phyloP scores from a whole-genome alignment of 2,329 filamentous ascomycete genomes.

The Phialophora chinensis region DNA sequence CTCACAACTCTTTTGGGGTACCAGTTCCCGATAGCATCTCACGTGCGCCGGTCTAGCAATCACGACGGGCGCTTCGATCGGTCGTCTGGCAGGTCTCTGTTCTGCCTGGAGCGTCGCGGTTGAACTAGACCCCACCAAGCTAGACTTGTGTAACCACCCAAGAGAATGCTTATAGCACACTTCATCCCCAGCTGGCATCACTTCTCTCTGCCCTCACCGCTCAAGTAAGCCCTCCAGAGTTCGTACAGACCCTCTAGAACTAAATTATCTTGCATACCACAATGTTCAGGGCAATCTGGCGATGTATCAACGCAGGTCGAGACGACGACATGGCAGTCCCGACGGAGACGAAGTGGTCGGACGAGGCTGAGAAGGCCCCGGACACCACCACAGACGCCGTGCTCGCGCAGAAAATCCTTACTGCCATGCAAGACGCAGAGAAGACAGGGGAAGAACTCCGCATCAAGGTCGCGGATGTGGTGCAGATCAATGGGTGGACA shows the following conservation, averaged over 20 bases:
- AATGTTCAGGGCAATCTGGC: background rate
- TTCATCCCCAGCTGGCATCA: background rate
- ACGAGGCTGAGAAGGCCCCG: background rate
- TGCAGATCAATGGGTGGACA: constrained; percentile 20
- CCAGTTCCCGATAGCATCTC: background rate
- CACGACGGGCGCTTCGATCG: background rate
- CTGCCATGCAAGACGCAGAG: constrained; percentile 1
- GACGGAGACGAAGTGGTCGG: background rate
- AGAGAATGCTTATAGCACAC: background rate
- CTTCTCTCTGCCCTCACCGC: background rate
- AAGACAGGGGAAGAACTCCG: constrained; percentile 9
- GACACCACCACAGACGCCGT: background rate
- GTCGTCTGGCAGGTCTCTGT: background rate
- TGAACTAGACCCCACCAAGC: background rate
- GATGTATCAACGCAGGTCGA: background rate
- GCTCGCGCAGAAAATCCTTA: background rate
- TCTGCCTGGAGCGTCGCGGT: background rate
- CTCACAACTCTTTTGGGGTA: background rate
- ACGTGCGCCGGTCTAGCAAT: background rate
- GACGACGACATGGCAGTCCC: background rate
- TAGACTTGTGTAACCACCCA: background rate
- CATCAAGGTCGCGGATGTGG: constrained; percentile 5
- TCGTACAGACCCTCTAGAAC: background rate
- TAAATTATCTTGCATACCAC: background rate
- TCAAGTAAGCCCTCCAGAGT: background rate